Conservation (phyloP, 106 monocot genomes). For the Ottelia alismoides region DNA sequence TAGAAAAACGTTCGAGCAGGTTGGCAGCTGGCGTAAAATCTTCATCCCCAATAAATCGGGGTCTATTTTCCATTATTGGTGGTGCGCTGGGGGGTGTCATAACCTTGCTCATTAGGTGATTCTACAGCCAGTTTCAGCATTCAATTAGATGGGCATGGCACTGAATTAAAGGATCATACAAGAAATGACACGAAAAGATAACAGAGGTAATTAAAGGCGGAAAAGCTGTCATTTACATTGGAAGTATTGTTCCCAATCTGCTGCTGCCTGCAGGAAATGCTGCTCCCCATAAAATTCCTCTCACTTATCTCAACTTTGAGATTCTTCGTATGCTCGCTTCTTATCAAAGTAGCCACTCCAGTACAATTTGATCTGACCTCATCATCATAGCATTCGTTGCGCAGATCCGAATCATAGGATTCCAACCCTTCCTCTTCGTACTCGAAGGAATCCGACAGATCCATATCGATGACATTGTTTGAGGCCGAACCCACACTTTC, state of each 20-base stretch:
- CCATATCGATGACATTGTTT: slow-evolving; percentile 28
- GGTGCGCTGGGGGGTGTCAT: slow-evolving; percentile 79
- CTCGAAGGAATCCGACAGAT: slow-evolving; percentile 39
- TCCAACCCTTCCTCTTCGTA: slow-evolving; percentile 38
- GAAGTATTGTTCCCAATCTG: slow-evolving; percentile 14
- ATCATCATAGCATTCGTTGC: slow-evolving; percentile 24
- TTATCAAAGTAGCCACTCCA: slow-evolving; percentile 19
- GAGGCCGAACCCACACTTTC: slow-evolving; percentile 53
- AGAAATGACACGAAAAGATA: too few relatives aligned
- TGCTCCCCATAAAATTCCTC: slow-evolving; percentile 5
- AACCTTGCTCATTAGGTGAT: slow-evolving; percentile 11
- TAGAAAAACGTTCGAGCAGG: too few relatives aligned
- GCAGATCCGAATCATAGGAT: slow-evolving; percentile 42
- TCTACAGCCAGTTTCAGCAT: slow-evolving; percentile 16
- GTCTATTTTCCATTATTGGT: slow-evolving; percentile 44
- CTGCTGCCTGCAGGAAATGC: slow-evolving; percentile 1
- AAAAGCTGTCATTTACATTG: slow-evolving; percentile 4
- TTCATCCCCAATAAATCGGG: too few relatives aligned
- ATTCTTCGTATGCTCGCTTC: slow-evolving; percentile 57
- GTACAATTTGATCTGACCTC: slow-evolving; percentile 20
- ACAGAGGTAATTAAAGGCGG: background rate
- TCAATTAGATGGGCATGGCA: too few relatives aligned
- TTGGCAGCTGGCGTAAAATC: too few relatives aligned
- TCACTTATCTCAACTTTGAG: slow-evolving; percentile 34
- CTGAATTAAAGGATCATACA: too few relatives aligned